phyloP scores from a whole-genome alignment of 805 yeast genomes.

The Hermanozyma aechmeae region DNA sequence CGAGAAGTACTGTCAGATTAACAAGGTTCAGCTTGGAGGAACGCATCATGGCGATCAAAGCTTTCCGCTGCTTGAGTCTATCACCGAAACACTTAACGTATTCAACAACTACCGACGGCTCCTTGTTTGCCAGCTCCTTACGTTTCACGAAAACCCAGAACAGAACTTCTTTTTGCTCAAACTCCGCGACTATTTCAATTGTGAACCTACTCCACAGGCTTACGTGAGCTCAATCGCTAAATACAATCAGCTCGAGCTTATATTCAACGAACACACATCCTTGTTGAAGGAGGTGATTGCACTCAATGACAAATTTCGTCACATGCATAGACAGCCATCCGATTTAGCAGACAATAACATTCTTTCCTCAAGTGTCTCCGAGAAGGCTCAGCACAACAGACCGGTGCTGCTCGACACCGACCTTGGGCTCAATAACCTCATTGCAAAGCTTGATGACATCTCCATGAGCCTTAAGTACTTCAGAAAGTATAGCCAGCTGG shows the following conservation, averaged over 20 bases:
- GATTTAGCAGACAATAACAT: slow-evolving; percentile 11
- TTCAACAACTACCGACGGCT: slow-evolving; percentile 30
- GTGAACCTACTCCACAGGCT: not conserved
- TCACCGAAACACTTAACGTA: slow-evolving; percentile 13
- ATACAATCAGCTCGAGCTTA: slow-evolving; percentile 5
- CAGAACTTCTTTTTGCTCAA: slow-evolving; percentile 23
- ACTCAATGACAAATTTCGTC: slow-evolving; percentile 20
- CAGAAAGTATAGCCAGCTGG: slow-evolving; percentile 27
- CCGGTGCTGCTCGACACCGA: too few relatives aligned
- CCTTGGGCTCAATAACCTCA: slow-evolving; percentile 15
- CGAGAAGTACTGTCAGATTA: slow-evolving; percentile 31
- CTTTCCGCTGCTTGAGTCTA: slow-evolving; percentile 3
- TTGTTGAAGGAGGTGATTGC: slow-evolving; percentile 12
- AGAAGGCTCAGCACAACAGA: too few relatives aligned
- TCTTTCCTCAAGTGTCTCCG: slow-evolving; percentile 1
- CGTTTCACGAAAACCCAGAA: slow-evolving; percentile 21
- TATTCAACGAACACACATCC: slow-evolving; percentile 16
- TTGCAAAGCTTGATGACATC: slow-evolving; percentile 20
- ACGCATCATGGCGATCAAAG: slow-evolving; percentile 3
- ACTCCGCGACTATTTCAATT: slow-evolving; percentile 12
- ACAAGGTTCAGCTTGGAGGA: slow-evolving; percentile 20
- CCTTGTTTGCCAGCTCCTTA: slow-evolving; percentile 28
- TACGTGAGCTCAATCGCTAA: not conserved
- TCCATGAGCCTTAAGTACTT: slow-evolving; percentile 28
- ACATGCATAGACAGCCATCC: slow-evolving; percentile 3